Conservation (phyloP, 202 grass and related monocot species). For the Saccharum hybrid region DNA sequence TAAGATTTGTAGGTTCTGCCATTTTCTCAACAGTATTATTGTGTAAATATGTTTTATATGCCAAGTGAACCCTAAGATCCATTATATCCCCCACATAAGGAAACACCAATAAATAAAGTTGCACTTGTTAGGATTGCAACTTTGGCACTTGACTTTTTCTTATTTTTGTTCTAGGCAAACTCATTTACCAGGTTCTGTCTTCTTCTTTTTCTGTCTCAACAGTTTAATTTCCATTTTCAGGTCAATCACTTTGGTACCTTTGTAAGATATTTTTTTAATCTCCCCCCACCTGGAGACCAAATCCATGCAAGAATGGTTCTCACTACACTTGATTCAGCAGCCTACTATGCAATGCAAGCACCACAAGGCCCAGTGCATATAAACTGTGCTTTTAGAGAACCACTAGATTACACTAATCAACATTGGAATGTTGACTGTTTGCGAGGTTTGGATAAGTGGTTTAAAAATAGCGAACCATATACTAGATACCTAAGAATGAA, state of each 20-base stretch:
- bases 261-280: slow-evolving; percentile 81
- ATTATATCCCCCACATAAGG: slow-evolving; percentile 9
- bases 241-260: slow-evolving; percentile 93
- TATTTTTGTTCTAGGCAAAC: background rate
- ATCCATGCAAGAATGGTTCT: slow-evolving; percentile 79
- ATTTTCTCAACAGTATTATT: slow-evolving; percentile 26
- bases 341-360: slow-evolving; percentile 70
- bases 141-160: slow-evolving; percentile 8
- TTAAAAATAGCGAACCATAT: slow-evolving; percentile 67
- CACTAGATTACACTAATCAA: slow-evolving; percentile 63
- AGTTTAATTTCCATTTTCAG: slow-evolving; percentile 50
- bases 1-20: slow-evolving; percentile 16
- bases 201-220: slow-evolving; percentile 18
- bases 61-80: background rate
- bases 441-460: slow-evolving; percentile 80
- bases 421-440: slow-evolving; percentile 75
- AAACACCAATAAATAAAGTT: slow-evolving; percentile 14
- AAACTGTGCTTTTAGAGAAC: slow-evolving; percentile 90
- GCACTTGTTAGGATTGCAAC: slow-evolving; percentile 21
- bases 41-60: slow-evolving; percentile 29
- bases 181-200: slow-evolving; percentile 30
- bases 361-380: slow-evolving; percentile 87
- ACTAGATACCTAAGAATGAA: slow-evolving; percentile 77
- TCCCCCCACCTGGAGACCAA: slow-evolving; percentile 79
- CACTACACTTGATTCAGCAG: slow-evolving; percentile 88